Evolutionary conservation across 352 stramenopile genomes (phyloP).

Genomic region (Pythium graminicola): DNA sequence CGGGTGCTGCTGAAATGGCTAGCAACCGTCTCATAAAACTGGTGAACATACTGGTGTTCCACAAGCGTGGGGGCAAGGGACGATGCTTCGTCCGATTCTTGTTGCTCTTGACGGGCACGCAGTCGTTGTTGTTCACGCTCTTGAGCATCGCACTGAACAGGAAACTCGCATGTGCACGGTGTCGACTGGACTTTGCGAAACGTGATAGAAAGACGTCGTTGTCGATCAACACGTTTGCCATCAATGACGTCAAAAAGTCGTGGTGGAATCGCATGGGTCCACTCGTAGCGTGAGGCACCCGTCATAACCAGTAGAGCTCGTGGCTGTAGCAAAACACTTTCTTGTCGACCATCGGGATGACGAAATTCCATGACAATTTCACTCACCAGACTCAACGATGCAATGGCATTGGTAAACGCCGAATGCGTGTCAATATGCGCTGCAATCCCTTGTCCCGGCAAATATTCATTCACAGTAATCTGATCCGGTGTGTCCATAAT

Average conservation of each 20-base stretch:
- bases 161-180: slow-evolving; percentile 62
- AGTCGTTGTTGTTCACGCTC: slow-evolving; percentile 3
- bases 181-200: slow-evolving; percentile 79
- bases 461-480: slow-evolving; percentile 88
- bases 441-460: slow-evolving; percentile 82
- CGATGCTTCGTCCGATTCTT: slow-evolving; percentile 5
- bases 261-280: slow-evolving; percentile 82
- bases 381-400: slow-evolving; percentile 66
- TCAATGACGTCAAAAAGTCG: slow-evolving; percentile 84
- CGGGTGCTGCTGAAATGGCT: slow-evolving; percentile 82
- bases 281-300: slow-evolving; percentile 76
- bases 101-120: slow-evolving; percentile 7
- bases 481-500: slow-evolving; percentile 69
- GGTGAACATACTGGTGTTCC: slow-evolving; percentile 79
- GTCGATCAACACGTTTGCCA: slow-evolving; percentile 47
- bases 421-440: slow-evolving; percentile 87
- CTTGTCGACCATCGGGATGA: slow-evolving; percentile 46
- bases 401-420: slow-evolving; percentile 79
- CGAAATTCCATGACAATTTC: slow-evolving; percentile 85
- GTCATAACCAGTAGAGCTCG: slow-evolving; percentile 83
- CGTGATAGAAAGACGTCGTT: slow-evolving; percentile 77
- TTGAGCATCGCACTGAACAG: slow-evolving; percentile 57
- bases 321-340: slow-evolving; percentile 59
- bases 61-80: slow-evolving; percentile 49
- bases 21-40: slow-evolving; percentile 83